Conservation (phyloP, 1,284 basidiomycete genomes). For the Vanrija sp. region DNA sequence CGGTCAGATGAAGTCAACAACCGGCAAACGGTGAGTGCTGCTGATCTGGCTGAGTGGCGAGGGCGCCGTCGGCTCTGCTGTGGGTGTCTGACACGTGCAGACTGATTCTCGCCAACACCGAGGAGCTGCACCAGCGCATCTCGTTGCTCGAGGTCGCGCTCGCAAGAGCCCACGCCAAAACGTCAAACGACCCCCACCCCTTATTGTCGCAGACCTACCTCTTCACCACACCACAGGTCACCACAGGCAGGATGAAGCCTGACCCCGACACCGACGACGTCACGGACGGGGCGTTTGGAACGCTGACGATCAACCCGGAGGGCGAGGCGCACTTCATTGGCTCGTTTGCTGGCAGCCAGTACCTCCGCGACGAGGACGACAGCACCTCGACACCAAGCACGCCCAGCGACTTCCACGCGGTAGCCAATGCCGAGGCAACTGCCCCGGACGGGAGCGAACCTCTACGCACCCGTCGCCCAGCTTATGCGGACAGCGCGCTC, state of each 20-base stretch:
- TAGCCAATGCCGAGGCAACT: constrained; percentile 20
- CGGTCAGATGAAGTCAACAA: constrained; percentile 40
- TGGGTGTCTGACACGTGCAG: constrained; percentile 12
- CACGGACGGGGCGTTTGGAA: constrained; percentile 39
- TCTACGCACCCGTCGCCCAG: not conserved
- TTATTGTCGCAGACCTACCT: constrained; percentile 36
- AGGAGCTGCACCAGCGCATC: constrained; percentile 44
- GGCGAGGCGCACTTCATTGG: constrained; percentile 44
- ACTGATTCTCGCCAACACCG: constrained; percentile 44
- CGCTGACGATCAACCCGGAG: constrained; percentile 40
- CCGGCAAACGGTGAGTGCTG: constrained; percentile 38
- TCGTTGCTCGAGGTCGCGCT: constrained; percentile 41
- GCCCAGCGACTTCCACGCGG: constrained; percentile 17
- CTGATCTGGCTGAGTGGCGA: not conserved
- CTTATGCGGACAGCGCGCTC: constrained; percentile 1
- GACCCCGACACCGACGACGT: constrained; percentile 22
- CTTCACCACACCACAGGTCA: constrained; percentile 20
- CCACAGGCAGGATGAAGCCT: constrained; percentile 1
- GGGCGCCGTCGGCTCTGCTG: not conserved
- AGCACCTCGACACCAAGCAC: not conserved
- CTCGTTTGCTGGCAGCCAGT: constrained; percentile 30
- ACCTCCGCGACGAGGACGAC: constrained; percentile 31
- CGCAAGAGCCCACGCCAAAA: constrained; percentile 28
- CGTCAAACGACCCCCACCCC: constrained; percentile 31
- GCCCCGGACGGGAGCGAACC: not conserved